Base-by-base conservation (phyloP, 305 asterid genomes). In the Solanum hybrid region DNA sequence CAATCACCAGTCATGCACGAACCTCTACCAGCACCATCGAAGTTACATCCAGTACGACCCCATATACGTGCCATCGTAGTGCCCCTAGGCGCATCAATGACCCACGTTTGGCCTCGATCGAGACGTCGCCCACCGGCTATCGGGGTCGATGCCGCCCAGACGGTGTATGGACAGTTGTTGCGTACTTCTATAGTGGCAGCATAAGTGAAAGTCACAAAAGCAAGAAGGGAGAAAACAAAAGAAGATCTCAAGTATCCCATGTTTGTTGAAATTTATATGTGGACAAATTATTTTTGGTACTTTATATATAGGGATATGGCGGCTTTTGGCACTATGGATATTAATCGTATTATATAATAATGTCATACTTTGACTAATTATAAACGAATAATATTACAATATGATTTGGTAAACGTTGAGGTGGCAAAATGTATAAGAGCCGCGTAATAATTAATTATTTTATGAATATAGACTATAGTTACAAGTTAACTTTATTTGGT, bases 31-130 rank as follows among this genome's bases (percentile, higher is more conserved):
- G 17, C 81, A 10, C 34, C 85, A 2, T 91, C 79, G 12, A 93
- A 93, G 68, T 90, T 90, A 6, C 94, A 93, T 2, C 36, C 45
- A 11, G 94, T 93, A 41, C 94, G 89, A 7, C 90, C 94, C 94
- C 93, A 93, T 7, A 93, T 88, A 17, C 93, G 92, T 76, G 90
- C 94, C 27, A 51, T 68, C 10, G 10, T 31, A 5, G 92, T 90
- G 29, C 92, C 92, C 2, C 90, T 89, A 1, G 93, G 92, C 3
- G 92, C 91, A 11, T 45, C 87, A 31, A 93, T 73, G 27, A 77
- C 87, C 93, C 94, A 92, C 1, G 91, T 89, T 15, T 91, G 92
- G 80, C 92, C 92, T 4, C 27, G 39, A 33, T 93, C 90, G 61
- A 93, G 91, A 31, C 89, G 89, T 6, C 51, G 24, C 0, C 93